These are phyloP conservation scores for Schwanniomyces vanrijiae DNA, from an alignment of 805 yeast genomes.

Conservation along the genomic window DNA sequence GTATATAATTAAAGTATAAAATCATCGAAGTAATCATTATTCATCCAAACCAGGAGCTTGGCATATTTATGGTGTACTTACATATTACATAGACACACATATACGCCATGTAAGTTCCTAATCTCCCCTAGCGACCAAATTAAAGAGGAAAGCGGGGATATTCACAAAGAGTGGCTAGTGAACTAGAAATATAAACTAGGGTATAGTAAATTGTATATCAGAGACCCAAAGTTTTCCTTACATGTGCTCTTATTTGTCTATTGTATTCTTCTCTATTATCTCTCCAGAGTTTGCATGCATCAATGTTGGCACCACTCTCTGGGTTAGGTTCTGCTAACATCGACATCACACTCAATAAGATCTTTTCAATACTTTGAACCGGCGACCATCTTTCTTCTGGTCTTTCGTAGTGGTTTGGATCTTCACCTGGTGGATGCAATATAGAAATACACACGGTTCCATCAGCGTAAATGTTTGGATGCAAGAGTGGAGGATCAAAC, in stretches of 20 bases:
- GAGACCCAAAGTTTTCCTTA: constrained; percentile 69
- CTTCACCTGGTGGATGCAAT: constrained; percentile 95
- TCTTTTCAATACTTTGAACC: constrained; percentile 96
- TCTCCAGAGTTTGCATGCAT: constrained; percentile 85
- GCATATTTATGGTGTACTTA: neutral
- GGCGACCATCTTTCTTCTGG: constrained; percentile 99
- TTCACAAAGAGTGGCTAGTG: neutral
- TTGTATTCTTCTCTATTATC: constrained; percentile 73
- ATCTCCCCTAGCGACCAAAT: neutral
- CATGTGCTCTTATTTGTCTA: constrained; percentile 62
- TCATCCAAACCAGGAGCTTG: neutral
- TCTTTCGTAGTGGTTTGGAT: constrained; percentile 91
- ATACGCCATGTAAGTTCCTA: neutral
- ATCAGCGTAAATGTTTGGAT: constrained; percentile 91
- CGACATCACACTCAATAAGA: constrained; percentile 85
- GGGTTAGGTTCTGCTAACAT: constrained; percentile 97
- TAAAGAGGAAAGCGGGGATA: neutral
- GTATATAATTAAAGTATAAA: neutral
- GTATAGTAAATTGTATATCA: constrained; percentile 14
- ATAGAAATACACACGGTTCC: constrained; percentile 97
- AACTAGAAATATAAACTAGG: neutral
- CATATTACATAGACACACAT: neutral
- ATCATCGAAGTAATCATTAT: neutral
- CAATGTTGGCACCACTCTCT: constrained; percentile 91
- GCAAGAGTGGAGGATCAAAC: constrained; percentile 80